These are phyloP conservation scores for Beauveria brongniartii DNA, from an alignment of 2,329 filamentous ascomycete species.

Conservation along the genomic window DNA sequence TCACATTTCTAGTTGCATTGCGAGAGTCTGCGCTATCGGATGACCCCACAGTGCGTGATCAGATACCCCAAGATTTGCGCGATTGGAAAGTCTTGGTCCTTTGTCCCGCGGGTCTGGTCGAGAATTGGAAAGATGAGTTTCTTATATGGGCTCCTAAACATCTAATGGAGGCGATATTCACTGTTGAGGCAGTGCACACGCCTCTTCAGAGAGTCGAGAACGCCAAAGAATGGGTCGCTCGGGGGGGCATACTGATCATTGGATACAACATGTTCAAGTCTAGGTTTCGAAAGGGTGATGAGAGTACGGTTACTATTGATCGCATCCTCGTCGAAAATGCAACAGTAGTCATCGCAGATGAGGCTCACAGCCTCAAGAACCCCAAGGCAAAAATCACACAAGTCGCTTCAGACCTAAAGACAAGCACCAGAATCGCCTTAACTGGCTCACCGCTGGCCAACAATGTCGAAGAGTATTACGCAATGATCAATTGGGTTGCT, in stretches of 20 bases:
- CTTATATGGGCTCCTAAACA: slow-evolving; percentile 55
- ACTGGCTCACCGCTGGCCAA: slow-evolving; percentile 85
- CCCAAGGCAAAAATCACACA: slow-evolving; percentile 40
- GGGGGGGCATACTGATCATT: slow-evolving; percentile 67
- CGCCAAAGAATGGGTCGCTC: slow-evolving; percentile 51
- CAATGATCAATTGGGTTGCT: slow-evolving; percentile 84
- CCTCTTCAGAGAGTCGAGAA: slow-evolving; percentile 31
- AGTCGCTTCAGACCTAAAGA: slow-evolving; percentile 52
- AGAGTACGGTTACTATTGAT: slow-evolving; percentile 21
- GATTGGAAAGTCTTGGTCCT: slow-evolving; percentile 60
- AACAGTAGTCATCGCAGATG: slow-evolving; percentile 73
- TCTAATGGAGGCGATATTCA: slow-evolving; percentile 47
- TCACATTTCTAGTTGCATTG: slow-evolving; percentile 72
- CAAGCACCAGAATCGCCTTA: slow-evolving; percentile 68
- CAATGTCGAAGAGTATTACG: slow-evolving; percentile 72
- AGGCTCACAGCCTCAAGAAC: slow-evolving; percentile 77
- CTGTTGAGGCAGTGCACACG: slow-evolving; percentile 38
- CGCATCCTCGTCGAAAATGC: slow-evolving; percentile 50
- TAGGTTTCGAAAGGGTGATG: slow-evolving; percentile 11
- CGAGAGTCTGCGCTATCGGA: slow-evolving; percentile 54
- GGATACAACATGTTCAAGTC: slow-evolving; percentile 61
- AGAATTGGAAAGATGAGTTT: slow-evolving; percentile 80
- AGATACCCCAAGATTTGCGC: slow-evolving; percentile 61
- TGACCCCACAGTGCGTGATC: slow-evolving; percentile 47
- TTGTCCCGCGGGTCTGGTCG: slow-evolving; percentile 64